Evolutionary conservation across 768 basidiomycete species (phyloP).

Genomic region (Kwoniella shandongensis): DNA sequence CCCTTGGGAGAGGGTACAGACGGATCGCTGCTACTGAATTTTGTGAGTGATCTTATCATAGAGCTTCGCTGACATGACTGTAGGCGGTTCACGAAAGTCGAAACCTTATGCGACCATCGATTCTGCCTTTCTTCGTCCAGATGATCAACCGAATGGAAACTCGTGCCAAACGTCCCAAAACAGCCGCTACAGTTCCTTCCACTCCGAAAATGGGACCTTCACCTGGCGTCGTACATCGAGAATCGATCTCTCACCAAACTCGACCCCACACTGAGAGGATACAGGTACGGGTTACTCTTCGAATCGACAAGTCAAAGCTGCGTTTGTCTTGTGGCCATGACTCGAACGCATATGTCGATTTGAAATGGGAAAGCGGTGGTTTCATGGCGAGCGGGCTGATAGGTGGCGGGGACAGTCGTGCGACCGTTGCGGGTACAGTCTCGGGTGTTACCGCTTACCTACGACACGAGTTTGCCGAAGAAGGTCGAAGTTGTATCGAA

Average conservation of each 20-base stretch:
- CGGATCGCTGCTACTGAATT: conserved; percentile 74
- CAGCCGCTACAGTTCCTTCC: background rate
- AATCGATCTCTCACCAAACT: background rate
- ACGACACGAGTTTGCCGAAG: conserved; percentile 60
- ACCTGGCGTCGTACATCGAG: background rate
- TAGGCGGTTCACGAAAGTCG: conserved; percentile 71
- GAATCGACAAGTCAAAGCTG: conserved; percentile 84
- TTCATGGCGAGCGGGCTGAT: conserved; percentile 78
- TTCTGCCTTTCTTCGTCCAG: conserved; percentile 82
- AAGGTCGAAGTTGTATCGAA: conserved; percentile 59
- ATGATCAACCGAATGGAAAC: conserved; percentile 68
- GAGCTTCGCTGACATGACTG: conserved; percentile 8
- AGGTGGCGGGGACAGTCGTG: conserved; percentile 62
- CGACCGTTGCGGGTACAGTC: conserved; percentile 71
- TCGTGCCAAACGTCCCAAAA: conserved; percentile 60
- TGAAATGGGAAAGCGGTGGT: conserved; percentile 93
- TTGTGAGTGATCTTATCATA: conserved; percentile 56
- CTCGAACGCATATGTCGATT: conserved; percentile 82
- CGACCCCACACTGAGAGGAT: conserved; percentile 57
- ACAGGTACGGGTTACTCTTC: conserved; percentile 79
- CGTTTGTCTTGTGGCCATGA: conserved; percentile 85
- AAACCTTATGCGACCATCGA: conserved; percentile 75
- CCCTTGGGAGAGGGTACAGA: conserved; percentile 11
- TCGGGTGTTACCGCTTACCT: conserved; percentile 77
- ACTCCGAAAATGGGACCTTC: background rate